Base-by-base conservation (phyloP, 495 filamentous ascomycete genomes). In the Daldinia vernicosa region DNA sequence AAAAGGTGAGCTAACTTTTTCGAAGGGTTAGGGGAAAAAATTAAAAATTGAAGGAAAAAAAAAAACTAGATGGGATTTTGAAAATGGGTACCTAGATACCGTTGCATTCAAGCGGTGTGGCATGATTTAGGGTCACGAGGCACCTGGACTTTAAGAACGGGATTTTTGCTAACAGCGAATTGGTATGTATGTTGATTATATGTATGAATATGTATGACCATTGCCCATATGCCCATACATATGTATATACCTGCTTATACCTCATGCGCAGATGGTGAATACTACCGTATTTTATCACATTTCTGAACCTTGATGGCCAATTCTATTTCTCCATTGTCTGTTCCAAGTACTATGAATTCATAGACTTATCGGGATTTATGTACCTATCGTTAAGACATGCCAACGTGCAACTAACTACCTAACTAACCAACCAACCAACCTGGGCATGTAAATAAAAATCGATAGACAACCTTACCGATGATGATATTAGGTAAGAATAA, bases 71-170 rank as follows among this genome's bases (percentile, higher is more conserved):
- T 61, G 57, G 51, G 40, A 50, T 61, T 54, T 63, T 28, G 50
- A 69, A 60, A 27, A 66, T 73, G 70, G 70, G 70, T 73, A 73
- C 70, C 70, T 73, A 73, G 66, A 73, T 73, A 73, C 70, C 66
- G 70, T 73, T 69, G 61, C 70, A 73, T 69, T 54, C 61, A 69
- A 60, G 70, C 70, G 70, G 70, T 73, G 70, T 73, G 66, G 70
- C 70, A 69, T 73, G 70, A 73, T 73, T 69, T 63, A 73, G 66
- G 70, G 70, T 73, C 70, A 73, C 70, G 70, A 73, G 70, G 70
- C 57, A 58, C 70, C 35, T 66, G 56, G 66, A 51, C 50, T 57
- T 71, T 66, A 64, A 43, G 54, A 69, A 72, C 69, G 69, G 64
- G 47, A 72, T 64, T 60, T 60, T 63, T 71, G 52, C 63, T 63